phyloP scores from a whole-genome alignment of 306 rosid genomes.

The Castanea crenata region DNA sequence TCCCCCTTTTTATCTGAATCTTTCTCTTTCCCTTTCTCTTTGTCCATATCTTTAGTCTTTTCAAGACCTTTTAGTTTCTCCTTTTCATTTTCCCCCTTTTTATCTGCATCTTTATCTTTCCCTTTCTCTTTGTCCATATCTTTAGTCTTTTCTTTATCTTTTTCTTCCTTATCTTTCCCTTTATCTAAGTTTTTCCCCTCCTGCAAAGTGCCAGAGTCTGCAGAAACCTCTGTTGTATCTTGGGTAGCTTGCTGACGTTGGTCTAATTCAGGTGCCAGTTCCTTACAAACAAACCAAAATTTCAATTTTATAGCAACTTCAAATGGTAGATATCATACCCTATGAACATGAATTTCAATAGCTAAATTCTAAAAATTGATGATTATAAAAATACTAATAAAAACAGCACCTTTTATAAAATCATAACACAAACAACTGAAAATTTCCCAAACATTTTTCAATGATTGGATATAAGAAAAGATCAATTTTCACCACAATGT shows the following conservation, averaged over 20 bases:
- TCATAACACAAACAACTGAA: background rate
- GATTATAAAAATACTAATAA: background rate
- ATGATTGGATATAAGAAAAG: background rate
- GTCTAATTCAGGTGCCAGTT: slow-evolving; percentile 66
- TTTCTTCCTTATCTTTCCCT: slow-evolving; percentile 75
- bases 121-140: slow-evolving; percentile 78
- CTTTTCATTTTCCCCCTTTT: slow-evolving; percentile 77
- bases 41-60: slow-evolving; percentile 71
- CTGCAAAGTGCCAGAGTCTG: slow-evolving; percentile 49
- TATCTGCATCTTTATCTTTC: slow-evolving; percentile 68
- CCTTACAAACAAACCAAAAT: slow-evolving; percentile 34
- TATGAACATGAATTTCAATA: background rate
- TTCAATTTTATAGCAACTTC: background rate
- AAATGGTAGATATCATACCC: background rate
- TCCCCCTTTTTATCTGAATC: slow-evolving; percentile 75
- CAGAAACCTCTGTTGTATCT: slow-evolving; percentile 58
- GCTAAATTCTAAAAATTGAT: background rate
- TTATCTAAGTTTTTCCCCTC: slow-evolving; percentile 64
- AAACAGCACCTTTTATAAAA: background rate
- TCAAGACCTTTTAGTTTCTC: slow-evolving; percentile 86
- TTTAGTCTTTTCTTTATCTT: slow-evolving; percentile 73
- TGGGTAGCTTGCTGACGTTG: slow-evolving; percentile 52
- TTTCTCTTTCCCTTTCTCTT: slow-evolving; percentile 72
- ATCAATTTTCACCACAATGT: background rate
- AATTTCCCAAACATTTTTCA: background rate